Evolutionary conservation across 441 rosid species (phyloP), one percentile per base, ranked within the genome.

Genomic region (Erodium moschatum): DNA sequence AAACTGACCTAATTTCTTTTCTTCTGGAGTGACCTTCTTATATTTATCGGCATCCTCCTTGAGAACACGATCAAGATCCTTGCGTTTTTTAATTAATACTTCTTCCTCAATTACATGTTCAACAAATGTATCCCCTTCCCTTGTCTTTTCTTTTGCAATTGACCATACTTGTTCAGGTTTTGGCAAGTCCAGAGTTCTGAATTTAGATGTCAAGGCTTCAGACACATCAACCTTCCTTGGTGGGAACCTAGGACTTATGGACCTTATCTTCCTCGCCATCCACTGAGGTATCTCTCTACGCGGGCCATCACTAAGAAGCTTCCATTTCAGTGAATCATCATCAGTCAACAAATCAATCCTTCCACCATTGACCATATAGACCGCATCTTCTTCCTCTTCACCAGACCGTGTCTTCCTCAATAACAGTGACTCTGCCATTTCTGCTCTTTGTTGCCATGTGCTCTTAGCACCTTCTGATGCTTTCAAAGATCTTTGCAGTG

Each of bases 251-350:
- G 83, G 84, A 67, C 69, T 62, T 69, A 83, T 74, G 54, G 67
- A 61, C 35, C 73, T 2, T 5, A 83, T 83, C 79, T 81, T 81
- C 73, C 83, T 81, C 69, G 85, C 86, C 80, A 77, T 81, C 86
- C 86, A 79, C 11, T 66, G 81, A 70, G 86, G 85, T 38, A 76
- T 76, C 70, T 83, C 85, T 71, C 73, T 79, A 62, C 85, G 85
- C 31, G 86, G 86, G 66, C 86, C 85, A 18, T 79, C 81, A 70
- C 76, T 79, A 40, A 83, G 73, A 70, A 83, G 86, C 71, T 83
- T 83, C 86, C 80, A 81, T 70, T 81, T 83, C 70, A 70, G 76
- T 31, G 82, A 77, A 72, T 83, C 83, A 69, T 83, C 75, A 68
- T 79, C 83, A 9, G 80, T 79, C 77, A 83, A 68, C 70, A 83